Base-by-base conservation (phyloP, 192 early-diverging fungal species). In the Coemansia sp. region DNA sequence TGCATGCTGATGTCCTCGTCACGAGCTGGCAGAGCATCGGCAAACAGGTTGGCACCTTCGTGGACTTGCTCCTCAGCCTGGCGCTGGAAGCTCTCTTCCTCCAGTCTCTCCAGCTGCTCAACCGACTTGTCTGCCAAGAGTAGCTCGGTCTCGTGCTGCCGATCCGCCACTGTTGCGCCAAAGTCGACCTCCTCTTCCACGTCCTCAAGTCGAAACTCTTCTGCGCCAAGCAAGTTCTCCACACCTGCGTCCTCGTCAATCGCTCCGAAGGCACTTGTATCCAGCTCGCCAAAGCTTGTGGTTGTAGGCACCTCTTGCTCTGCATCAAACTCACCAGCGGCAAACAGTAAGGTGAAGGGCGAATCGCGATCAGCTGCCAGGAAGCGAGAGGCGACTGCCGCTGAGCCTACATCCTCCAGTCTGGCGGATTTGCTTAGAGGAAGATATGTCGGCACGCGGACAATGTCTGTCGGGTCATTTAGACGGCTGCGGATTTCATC, bases 21-120 rank as follows among this genome's bases (percentile, higher is more conserved):
- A 29, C 62, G 67, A 14, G 63, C 79, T 14, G 70, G 67, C 34
- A 75, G 46, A 5, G 59, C 36, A 14, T 73, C 64, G 3, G 74
- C 72, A 72, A 82, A 82, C 36, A 82, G 42, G 27, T 69, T 73
- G 34, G 70, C 45, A 3, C 84, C 77, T 40, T 73, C 44, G 29
- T 70, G 64, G 21, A 40, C 67, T 51, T 71, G 63, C 41, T 75
- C 81, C 17, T 61, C 71, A 5, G 74, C 69, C 57, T 62, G 72
- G 34, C 70, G 75, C 67, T 59, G 82, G 75, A 63, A 83, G 71
- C 61, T 85, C 82, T 82, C 79, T 50, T 82, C 75, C 34, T 82
- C 79, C 34, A 82, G 62, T 48, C 65, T 48, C 64, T 82, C 75
- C n/a, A 82, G 62, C 66, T 82, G 79, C 65, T 82, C 79, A 59